phyloP scores from a whole-genome alignment of 345 rosid genomes.

The Salix dunnii region DNA sequence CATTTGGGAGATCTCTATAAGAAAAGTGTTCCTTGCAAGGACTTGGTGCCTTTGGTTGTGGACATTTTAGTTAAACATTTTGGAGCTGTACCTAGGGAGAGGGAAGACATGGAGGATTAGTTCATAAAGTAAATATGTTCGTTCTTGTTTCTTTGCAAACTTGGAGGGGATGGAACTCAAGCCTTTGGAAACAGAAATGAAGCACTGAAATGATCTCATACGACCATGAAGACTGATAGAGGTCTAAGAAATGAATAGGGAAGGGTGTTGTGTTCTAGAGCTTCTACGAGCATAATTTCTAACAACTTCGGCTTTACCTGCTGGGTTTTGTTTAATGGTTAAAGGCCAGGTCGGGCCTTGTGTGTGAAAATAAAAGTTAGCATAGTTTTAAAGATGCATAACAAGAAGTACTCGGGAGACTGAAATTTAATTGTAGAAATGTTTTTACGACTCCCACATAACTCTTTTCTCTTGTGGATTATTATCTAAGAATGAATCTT shows the following conservation, averaged over 20 bases:
- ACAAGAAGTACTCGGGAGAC: not conserved
- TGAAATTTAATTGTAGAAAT: not conserved
- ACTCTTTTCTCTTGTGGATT: not conserved
- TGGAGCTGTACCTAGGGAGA: slow-evolving; percentile 81
- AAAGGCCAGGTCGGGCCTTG: not conserved
- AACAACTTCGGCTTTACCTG: not conserved
- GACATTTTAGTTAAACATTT: slow-evolving; percentile 69
- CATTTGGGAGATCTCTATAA: slow-evolving; percentile 72
- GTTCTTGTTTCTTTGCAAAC: not conserved
- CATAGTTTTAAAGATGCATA: not conserved
- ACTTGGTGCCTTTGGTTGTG: slow-evolving; percentile 75
- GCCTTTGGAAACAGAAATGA: not conserved
- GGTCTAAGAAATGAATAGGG: not conserved
- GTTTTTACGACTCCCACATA: not conserved
- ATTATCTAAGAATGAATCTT: not conserved
- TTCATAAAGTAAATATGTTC: not conserved
- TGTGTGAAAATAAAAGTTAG: not conserved
- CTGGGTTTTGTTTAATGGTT: not conserved
- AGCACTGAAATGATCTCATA: not conserved
- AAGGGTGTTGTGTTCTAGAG: not conserved
- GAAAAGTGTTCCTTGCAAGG: slow-evolving; percentile 80
- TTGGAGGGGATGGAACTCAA: not conserved
- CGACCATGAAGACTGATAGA: not conserved
- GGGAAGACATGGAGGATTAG: slow-evolving; percentile 75
- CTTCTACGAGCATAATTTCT: not conserved